phyloP scores from a whole-genome alignment of 2,329 filamentous ascomycete genomes.

The Sporothrix curviconia region DNA sequence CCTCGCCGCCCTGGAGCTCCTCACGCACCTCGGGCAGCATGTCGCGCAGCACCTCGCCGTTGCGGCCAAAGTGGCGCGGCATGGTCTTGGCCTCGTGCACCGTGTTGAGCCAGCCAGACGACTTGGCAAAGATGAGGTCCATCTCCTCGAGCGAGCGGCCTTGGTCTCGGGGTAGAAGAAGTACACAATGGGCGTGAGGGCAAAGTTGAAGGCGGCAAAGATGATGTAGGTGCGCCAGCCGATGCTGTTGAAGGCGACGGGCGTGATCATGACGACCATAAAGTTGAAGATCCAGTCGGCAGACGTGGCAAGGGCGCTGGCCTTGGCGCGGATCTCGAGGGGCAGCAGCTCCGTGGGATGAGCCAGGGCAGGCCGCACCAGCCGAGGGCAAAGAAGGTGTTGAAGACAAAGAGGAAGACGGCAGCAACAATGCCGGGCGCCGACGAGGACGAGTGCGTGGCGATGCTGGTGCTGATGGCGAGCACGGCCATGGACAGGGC shows the following conservation, averaged over 20 bases:
- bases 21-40: not conserved
- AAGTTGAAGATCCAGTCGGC: conserved; percentile 37
- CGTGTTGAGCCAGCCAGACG: conserved; percentile 35
- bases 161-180: conserved; percentile 49
- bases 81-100: conserved; percentile 33
- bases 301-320: conserved; percentile 48
- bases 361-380: conserved; percentile 53
- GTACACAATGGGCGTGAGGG: conserved; percentile 46
- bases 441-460: conserved; percentile 31
- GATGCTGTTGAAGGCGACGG: conserved; percentile 47
- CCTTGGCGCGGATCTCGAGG: conserved; percentile 46
- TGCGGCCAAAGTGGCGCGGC: not conserved
- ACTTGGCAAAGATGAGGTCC: conserved; percentile 55
- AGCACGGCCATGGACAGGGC: conserved; percentile 48
- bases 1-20: not conserved
- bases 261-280: conserved; percentile 57
- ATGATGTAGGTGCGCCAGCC: conserved; percentile 50
- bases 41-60: not conserved
- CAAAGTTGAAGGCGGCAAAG: conserved; percentile 46
- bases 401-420: conserved; percentile 44
- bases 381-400: conserved; percentile 46
- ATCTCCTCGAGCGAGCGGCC: conserved; percentile 59
- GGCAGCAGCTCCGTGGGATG: conserved; percentile 53
- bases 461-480: conserved; percentile 27
- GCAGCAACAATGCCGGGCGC: conserved; percentile 17